A percentile compares a stretch with the other conserved stretches of the same genome.
Evolutionary conservation across 78 protist genomes (phyloP).

Genomic region (Dictyostelium citrinum): DNA sequence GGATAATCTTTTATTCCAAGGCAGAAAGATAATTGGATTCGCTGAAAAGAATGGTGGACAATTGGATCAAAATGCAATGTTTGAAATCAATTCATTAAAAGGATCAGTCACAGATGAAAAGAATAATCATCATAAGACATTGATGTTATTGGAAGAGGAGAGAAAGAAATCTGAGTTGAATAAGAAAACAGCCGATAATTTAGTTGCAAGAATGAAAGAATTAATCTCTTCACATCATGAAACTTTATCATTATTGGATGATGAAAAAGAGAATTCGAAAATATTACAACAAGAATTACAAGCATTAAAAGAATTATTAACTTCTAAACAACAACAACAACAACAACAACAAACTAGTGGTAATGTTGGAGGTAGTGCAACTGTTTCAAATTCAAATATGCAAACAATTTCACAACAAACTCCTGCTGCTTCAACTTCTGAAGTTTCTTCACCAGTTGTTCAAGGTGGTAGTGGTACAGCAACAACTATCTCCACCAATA

Average conservation of each 20-base stretch:
- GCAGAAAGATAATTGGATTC: slow-evolving; percentile 38
- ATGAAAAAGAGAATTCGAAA: slow-evolving; percentile 51
- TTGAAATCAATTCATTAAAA: slow-evolving; percentile 37
- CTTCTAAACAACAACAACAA: slow-evolving; percentile 1
- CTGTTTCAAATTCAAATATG: background rate
- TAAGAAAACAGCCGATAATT: slow-evolving; percentile 62
- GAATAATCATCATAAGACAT: slow-evolving; percentile 38
- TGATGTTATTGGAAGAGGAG: slow-evolving; percentile 37
- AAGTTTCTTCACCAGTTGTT: background rate
- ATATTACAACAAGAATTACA: slow-evolving; percentile 13
- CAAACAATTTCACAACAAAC: background rate
- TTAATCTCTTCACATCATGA: slow-evolving; percentile 68
- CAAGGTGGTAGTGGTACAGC: background rate
- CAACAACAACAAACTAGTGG: background rate
- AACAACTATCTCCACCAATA: background rate
- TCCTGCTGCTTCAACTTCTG: slow-evolving; percentile 7
- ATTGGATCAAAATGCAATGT: slow-evolving; percentile 35
- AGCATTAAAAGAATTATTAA: slow-evolving; percentile 17
- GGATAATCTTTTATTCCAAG: slow-evolving; percentile 51
- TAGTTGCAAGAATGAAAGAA: slow-evolving; percentile 69
- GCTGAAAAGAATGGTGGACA: slow-evolving; percentile 32
- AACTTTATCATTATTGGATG: slow-evolving; percentile 50
- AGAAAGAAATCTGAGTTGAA: slow-evolving; percentile 51
- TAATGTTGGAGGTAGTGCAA: background rate
- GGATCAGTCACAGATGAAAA: slow-evolving; percentile 5